Evolutionary conservation across 192 early-diverging fungal species (phyloP).

Genomic region (Pilaira anomala): DNA sequence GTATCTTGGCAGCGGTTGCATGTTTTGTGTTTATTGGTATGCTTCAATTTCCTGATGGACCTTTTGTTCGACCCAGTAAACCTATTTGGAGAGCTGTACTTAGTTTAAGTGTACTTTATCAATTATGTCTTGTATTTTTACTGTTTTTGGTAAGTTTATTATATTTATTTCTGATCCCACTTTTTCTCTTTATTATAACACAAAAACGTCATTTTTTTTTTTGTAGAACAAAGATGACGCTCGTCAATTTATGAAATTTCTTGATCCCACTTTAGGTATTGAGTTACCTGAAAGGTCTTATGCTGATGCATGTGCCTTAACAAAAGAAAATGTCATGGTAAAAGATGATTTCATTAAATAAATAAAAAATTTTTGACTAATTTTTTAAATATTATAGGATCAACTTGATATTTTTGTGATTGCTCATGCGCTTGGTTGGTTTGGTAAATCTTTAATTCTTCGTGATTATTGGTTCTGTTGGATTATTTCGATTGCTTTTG

Average conservation of each 20-base stretch:
- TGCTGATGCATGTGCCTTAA: slow-evolving; percentile 84
- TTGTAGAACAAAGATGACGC: slow-evolving; percentile 82
- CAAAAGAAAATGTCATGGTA: slow-evolving; percentile 70
- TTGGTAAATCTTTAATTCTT: slow-evolving; percentile 86
- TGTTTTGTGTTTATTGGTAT: slow-evolving; percentile 80
- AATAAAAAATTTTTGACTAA: background rate
- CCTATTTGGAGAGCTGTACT: slow-evolving; percentile 91
- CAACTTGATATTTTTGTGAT: slow-evolving; percentile 93
- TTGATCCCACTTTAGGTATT: slow-evolving; percentile 78
- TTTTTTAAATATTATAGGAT: slow-evolving; percentile 37
- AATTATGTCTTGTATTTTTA: slow-evolving; percentile 85
- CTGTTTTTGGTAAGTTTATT: slow-evolving; percentile 80
- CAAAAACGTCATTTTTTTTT: too few species aligned
- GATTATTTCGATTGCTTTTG: slow-evolving; percentile 93
- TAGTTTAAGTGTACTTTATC: slow-evolving; percentile 81
- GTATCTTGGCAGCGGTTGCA: slow-evolving; percentile 43
- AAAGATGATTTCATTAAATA: background rate
- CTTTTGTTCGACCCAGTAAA: slow-evolving; percentile 90
- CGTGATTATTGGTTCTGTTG: slow-evolving; percentile 95
- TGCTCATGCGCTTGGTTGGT: slow-evolving; percentile 93
- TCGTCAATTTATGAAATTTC: slow-evolving; percentile 70
- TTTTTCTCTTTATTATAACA: background rate
- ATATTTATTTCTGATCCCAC: too few species aligned
- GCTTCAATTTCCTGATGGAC: slow-evolving; percentile 90
- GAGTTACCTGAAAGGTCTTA: slow-evolving; percentile 90